phyloP scores from a whole-genome alignment of 176 grass and related monocot genomes.

The Tillandsia fasciculata region DNA sequence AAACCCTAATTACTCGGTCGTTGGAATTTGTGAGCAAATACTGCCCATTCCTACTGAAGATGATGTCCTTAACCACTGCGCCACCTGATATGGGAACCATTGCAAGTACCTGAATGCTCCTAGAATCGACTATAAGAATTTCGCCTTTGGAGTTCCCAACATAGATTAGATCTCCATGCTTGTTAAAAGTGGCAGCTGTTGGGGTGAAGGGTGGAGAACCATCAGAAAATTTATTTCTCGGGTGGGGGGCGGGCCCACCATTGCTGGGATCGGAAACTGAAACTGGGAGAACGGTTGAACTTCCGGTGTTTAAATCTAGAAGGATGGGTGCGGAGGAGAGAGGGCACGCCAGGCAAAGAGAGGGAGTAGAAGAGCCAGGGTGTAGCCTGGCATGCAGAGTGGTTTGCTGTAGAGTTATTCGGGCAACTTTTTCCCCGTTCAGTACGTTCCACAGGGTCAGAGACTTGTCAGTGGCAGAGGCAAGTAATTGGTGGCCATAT shows the following conservation, averaged over 20 bases:
- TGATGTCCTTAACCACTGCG: constrained; percentile 88
- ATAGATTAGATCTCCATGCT: constrained; percentile 78
- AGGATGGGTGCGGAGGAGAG: constrained; percentile 93
- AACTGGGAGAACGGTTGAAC: constrained; percentile 70
- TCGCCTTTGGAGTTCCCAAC: constrained; percentile 95
- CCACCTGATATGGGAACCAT: constrained; percentile 63
- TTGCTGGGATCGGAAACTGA: constrained; percentile 54
- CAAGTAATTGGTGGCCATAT: constrained; percentile 80
- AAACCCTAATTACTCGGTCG: constrained; percentile 92
- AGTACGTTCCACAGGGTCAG: constrained; percentile 87
- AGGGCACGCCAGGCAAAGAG: constrained; percentile 80
- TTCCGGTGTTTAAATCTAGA: constrained; percentile 79
- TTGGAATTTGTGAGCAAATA: constrained; percentile 94
- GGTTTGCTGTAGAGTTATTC: constrained; percentile 92
- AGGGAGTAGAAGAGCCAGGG: constrained; percentile 52
- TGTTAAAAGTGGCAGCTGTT: constrained; percentile 91
- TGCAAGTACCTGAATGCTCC: constrained; percentile 62
- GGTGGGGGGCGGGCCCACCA: constrained; percentile 33
- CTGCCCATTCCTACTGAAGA: constrained; percentile 77
- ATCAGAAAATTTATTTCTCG: constrained; percentile 82
- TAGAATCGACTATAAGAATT: constrained; percentile 78
- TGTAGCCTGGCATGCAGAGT: constrained; percentile 73
- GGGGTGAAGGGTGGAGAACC: constrained; percentile 87
- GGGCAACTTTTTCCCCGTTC: constrained; percentile 61
- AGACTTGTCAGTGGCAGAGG: constrained; percentile 91